Evolutionary conservation across 805 yeast genomes (phyloP).

Genomic region (Candida incommunis): DNA sequence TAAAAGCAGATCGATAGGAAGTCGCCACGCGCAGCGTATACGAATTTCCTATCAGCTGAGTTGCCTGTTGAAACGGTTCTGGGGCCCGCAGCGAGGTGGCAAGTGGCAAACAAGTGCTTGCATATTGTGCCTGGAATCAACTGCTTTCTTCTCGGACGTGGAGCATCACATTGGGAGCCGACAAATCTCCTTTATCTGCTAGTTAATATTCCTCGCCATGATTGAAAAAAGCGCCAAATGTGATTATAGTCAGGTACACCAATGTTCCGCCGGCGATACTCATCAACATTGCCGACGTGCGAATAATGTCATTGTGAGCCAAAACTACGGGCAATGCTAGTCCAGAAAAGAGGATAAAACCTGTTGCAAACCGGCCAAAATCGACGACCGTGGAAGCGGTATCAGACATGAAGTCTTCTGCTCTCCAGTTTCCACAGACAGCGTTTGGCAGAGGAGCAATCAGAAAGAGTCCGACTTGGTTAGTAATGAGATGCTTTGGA

Average conservation of each 20-base stretch:
- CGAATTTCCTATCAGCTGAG: no score
- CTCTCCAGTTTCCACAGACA: slow-evolving; percentile 33
- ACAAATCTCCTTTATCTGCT: no score
- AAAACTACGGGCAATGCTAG: slow-evolving; percentile 61
- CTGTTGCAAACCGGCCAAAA: slow-evolving; percentile 65
- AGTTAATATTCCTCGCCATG: slow-evolving; percentile 31
- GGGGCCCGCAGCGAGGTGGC: no score
- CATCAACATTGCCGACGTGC: slow-evolving; percentile 57
- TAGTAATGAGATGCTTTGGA: slow-evolving; percentile 3
- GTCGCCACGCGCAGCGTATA: no score
- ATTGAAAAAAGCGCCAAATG: slow-evolving; percentile 69
- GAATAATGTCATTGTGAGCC: slow-evolving; percentile 60
- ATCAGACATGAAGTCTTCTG: slow-evolving; percentile 53
- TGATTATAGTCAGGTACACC: slow-evolving; percentile 70
- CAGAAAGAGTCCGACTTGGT: slow-evolving; percentile 40
- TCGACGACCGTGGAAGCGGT: slow-evolving; percentile 40
- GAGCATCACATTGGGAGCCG: no score
- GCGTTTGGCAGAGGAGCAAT: slow-evolving; percentile 64
- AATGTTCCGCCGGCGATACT: slow-evolving; percentile 74
- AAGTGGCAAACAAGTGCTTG: no score
- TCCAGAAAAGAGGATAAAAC: slow-evolving; percentile 64
- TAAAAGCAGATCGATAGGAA: no score
- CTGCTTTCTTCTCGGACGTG: no score
- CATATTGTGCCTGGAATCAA: no score
- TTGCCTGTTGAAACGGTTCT: no score